Conservation (phyloP, 2,329 filamentous ascomycete genomes). For the Sordariomycetes sp. region DNA sequence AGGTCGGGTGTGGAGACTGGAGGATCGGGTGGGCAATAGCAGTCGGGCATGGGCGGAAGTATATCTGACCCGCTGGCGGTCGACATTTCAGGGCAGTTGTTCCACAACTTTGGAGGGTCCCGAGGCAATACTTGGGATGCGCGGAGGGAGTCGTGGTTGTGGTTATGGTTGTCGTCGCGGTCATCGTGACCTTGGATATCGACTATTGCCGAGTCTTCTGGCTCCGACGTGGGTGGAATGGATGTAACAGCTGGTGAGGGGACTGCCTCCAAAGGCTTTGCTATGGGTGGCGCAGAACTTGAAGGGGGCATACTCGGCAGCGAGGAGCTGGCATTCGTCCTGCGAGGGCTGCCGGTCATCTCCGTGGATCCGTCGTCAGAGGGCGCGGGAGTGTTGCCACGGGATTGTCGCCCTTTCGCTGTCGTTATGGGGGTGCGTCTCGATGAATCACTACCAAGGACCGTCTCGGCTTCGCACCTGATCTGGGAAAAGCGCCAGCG, state of each 20-base stretch:
- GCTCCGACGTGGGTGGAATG: not conserved
- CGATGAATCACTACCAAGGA: not conserved
- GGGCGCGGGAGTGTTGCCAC: not conserved
- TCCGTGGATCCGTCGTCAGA: not conserved
- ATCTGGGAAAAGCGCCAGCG: constrained; percentile 8
- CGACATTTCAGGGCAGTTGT: not conserved
- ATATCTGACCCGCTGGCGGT: not conserved
- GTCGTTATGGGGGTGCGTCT: not conserved
- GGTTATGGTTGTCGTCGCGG: not conserved
- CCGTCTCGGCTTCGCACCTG: not conserved
- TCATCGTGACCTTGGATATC: not conserved
- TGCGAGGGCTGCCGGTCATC: not conserved
- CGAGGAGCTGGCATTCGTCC: not conserved
- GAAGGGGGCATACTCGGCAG: not conserved
- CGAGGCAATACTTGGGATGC: not conserved
- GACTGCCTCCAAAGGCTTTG: not conserved
- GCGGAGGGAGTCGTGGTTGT: not conserved
- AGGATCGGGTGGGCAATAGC: not conserved
- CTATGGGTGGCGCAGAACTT: not conserved
- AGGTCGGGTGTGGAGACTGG: not conserved
- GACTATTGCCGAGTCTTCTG: not conserved
- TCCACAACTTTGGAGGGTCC: not conserved
- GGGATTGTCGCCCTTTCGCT: not conserved
- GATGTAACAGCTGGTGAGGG: not conserved
- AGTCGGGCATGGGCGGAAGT: not conserved